Conservation (phyloP, 768 basidiomycete species). For the Mycena polygramma region DNA sequence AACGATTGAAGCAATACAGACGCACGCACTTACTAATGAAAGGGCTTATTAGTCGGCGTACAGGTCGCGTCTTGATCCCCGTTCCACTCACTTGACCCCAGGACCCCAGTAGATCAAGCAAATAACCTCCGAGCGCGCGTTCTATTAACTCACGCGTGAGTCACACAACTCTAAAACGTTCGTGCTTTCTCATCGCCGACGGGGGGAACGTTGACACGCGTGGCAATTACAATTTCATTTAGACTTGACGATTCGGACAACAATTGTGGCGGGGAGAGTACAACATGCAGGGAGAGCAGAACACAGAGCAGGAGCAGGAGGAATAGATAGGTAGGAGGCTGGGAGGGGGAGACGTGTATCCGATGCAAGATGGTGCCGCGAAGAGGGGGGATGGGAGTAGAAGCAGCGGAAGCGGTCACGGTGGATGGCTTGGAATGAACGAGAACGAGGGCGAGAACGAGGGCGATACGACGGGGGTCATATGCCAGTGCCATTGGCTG, state of each 20-base stretch:
- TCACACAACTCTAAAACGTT: conserved; percentile 13
- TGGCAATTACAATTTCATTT: conserved; percentile 14
- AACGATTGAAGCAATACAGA: not conserved
- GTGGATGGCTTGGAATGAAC: not conserved
- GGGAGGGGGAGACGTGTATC: conserved; percentile 8
- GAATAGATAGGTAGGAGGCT: not conserved
- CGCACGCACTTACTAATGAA: not conserved
- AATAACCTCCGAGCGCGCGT: not conserved
- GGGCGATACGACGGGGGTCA: conserved; percentile 8
- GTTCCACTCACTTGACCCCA: conserved; percentile 17
- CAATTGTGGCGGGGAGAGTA: conserved; percentile 4
- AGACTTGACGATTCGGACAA: not conserved
- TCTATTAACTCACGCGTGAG: conserved; percentile 19
- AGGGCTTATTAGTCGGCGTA: conserved; percentile 2
- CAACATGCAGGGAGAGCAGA: conserved; percentile 5
- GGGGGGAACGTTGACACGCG: not conserved
- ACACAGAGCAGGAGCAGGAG: not conserved
- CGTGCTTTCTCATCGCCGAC: not conserved
- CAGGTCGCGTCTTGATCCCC: conserved; percentile 21
- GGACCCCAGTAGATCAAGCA: conserved; percentile 17
- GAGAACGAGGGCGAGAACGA: conserved; percentile 7
- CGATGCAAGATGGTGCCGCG: conserved; percentile 6
- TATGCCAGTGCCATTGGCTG: not conserved
- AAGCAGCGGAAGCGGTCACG: conserved; percentile 7
- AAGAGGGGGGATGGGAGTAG: not conserved